These are phyloP conservation scores for rapeseed (Brassica napus) DNA, from an alignment of 345 rosid species.

Conservation along the genomic window Da-Ae NC_063443.1:17885001-17885500, in stretches of 20 bases:
- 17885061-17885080: slow-evolving; percentile 51
- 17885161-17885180: slow-evolving; percentile 57
- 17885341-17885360: slow-evolving; percentile 44
- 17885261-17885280: not conserved
- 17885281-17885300: slow-evolving; percentile 25
- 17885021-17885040: slow-evolving; percentile 47
- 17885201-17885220: slow-evolving; percentile 28
- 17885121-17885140: slow-evolving; percentile 51
- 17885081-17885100: slow-evolving; percentile 48
- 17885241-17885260: not conserved
- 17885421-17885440: slow-evolving; percentile 72
- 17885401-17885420: slow-evolving; percentile 39
- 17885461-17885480: slow-evolving; percentile 54
- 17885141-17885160: slow-evolving; percentile 48
- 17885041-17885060: slow-evolving; percentile 52
- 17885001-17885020: slow-evolving; percentile 49
- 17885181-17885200: slow-evolving; percentile 52
- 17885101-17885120: slow-evolving; percentile 58
- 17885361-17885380: slow-evolving; percentile 39
- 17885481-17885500: slow-evolving; percentile 33
- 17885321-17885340: slow-evolving; percentile 47
- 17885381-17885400: slow-evolving; percentile 48
- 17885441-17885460: slow-evolving; percentile 49
- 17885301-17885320: slow-evolving; percentile 46
- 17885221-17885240: not conserved